Base-by-base conservation (phyloP, 495 filamentous ascomycete species). In the Hypoxylon rickii region DNA sequence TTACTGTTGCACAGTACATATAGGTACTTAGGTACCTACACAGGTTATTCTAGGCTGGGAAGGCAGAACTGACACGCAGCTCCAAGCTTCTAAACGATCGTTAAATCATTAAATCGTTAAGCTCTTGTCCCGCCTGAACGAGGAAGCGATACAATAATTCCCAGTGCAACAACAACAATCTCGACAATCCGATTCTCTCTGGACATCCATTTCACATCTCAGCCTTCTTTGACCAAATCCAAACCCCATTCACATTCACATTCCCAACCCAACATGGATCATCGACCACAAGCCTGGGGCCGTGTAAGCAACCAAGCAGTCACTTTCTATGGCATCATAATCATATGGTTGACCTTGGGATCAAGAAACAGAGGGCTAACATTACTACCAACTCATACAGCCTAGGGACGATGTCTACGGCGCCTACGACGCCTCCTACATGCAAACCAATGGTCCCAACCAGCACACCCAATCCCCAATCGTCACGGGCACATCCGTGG, bases 381-480 rank as follows among this genome's bases (percentile, higher is more conserved):
- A n/a, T n/a, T n/a, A n/a, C n/a, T n/a, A n/a, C n/a, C n/a, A n/a
- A n/a, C n/a, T n/a, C n/a, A n/a, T n/a, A n/a, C n/a, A 96, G 93
- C 92, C 93, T 70, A 84, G 93, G 73, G 88, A 96, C 78, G 95
- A 97, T 72, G 78, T 96, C 68, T 97, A 97, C 74, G 94, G 94
- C 54, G 79, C 88, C 62, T 98, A 98, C 73, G 87, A 97, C 74
- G 71, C 75, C 61, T 91, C 92, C 49, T 90, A 93, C 68, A 81
- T 97, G 54, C 84, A 89, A 58, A 62, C 63, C 38, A 76, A 71
- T 64, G 78, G 79, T 15, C 89, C 91, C 18, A 95, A 86, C 69
- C 79, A 86, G 61, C 90, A 94, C 70, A 97, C 94, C 33, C 90
- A 94, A 68, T 85, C 83, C 1, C 94, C 94, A 58, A 83, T 95